Evolutionary conservation across 352 stramenopile genomes (phyloP), one percentile per base, ranked within the genome.

Genomic region (Phytophthora agathidicida): DNA sequence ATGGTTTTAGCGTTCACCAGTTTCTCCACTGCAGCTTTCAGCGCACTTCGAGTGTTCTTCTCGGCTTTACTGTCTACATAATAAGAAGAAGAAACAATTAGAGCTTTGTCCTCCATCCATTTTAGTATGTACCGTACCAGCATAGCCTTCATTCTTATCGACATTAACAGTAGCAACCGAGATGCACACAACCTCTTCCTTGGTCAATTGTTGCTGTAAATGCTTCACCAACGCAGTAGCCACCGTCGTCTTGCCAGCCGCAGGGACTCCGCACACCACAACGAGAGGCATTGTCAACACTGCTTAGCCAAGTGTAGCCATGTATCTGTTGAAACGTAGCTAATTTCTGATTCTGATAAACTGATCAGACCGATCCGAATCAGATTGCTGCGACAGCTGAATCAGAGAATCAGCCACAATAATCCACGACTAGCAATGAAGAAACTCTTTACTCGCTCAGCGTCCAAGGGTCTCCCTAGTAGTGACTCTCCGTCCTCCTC

Each of bases 21-120:
- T 20, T 77, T 79, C 58, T 96, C 83, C 10, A 86, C 79, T 6
- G 80, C 80, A 0, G 75, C 80, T 47, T 82, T 82, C 39, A 92
- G 60, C 5, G 83, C 79, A 43, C 80, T 88, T 14, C 85, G 78
- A 3, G 83, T 80, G 37, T 64, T 89, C 59, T 93, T 94, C 60
- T 94, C 85, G 14, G 62, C 52, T 26, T 70, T 78, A 20, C 67
- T 72, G 32, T 90, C 83, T 92, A 30, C 22, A 39, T 10, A 57
- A 50, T 20, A n/a, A n/a, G n/a, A n/a, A n/a, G n/a, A n/a, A n/a
- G n/a, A n/a, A n/a, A n/a, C 32, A 52, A 55, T 22, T 13, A 28
- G 23, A 41, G n/a, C 8, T 33, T 37, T 57, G 27, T 32, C n/a
- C 28, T 20, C 63, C 57, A 65, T 10, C 28, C 35, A 64, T 51